These are phyloP conservation scores for Cicer judaicum DNA, from an alignment of 306 rosid genomes.

Conservation along the genomic window DNA sequence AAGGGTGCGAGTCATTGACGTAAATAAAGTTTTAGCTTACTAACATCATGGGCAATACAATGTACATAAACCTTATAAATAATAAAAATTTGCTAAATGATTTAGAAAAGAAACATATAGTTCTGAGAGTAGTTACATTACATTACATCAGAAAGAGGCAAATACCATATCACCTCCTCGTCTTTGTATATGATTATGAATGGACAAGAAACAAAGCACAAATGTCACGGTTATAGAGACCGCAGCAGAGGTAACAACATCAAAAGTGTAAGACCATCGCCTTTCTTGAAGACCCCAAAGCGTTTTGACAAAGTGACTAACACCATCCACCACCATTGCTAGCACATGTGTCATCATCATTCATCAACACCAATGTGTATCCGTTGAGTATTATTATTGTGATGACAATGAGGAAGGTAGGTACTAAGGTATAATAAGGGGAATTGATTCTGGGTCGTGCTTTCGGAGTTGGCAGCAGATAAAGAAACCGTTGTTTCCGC, in stretches of 20 bases:
- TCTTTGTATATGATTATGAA: slow-evolving; percentile 36
- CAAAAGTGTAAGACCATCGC: slow-evolving; percentile 57
- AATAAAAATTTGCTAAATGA: background rate
- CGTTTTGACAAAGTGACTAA: slow-evolving; percentile 53
- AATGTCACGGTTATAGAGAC: slow-evolving; percentile 53
- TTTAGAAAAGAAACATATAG: background rate
- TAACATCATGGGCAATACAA: background rate
- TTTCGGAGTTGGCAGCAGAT: slow-evolving; percentile 16
- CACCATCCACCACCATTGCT: slow-evolving; percentile 50
- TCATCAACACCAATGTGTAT: background rate
- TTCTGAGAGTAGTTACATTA: slow-evolving; percentile 28
- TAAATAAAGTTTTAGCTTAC: background rate
- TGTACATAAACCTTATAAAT: background rate
- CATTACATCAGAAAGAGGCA: slow-evolving; percentile 41
- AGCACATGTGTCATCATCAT: slow-evolving; percentile 52
- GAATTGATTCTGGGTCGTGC: slow-evolving; percentile 5
- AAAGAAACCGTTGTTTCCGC: slow-evolving; percentile 53
- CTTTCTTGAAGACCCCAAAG: slow-evolving; percentile 71
- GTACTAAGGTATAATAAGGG: background rate
- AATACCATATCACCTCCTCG: slow-evolving; percentile 25
- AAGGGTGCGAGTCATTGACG: background rate
- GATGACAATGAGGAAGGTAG: background rate
- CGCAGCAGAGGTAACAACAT: slow-evolving; percentile 53
- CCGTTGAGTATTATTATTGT: background rate
- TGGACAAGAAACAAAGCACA: slow-evolving; percentile 50